These are phyloP conservation scores for Anethum foeniculum DNA, from an alignment of 140 eudicot genomes.

Conservation along the genomic window DNA sequence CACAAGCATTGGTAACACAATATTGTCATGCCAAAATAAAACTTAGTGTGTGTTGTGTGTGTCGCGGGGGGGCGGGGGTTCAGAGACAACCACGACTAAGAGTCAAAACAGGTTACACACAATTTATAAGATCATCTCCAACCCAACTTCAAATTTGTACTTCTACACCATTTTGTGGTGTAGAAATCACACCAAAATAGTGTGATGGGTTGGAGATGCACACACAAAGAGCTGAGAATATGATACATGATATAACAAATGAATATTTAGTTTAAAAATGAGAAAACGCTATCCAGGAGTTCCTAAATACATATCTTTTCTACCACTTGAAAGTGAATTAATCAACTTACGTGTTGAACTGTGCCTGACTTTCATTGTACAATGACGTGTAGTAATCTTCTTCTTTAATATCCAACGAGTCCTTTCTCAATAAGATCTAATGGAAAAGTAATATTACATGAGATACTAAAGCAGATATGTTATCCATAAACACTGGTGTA, in stretches of 20 bases:
- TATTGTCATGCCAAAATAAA: neutral
- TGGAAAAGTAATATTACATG: neutral
- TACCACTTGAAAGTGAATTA: neutral
- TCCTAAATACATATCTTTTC: neutral
- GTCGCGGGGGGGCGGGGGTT: neutral
- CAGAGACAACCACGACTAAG: neutral
- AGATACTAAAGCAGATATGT: neutral
- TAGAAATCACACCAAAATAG: too few relatives aligned
- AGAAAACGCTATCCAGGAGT: neutral
- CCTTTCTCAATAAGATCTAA: conserved; percentile 72
- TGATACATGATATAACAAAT: neutral
- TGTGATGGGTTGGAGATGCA: too few relatives aligned
- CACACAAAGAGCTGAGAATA: neutral
- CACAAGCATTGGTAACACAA: neutral
- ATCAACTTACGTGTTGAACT: conserved; percentile 64
- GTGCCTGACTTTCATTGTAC: conserved; percentile 80
- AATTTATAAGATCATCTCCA: neutral
- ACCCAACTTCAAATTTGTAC: too few relatives aligned
- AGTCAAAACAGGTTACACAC: neutral
- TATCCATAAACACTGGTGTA: neutral
- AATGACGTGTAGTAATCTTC: conserved; percentile 81
- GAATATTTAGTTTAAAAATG: neutral
- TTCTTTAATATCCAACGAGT: conserved; percentile 73
- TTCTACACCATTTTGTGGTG: too few relatives aligned
- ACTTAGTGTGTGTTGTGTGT: neutral